Percentiles rank a stretch among this genome's conserved stretches.
Conservation (phyloP, 495 filamentous ascomycete species). For the Darksidea phi region DNA sequence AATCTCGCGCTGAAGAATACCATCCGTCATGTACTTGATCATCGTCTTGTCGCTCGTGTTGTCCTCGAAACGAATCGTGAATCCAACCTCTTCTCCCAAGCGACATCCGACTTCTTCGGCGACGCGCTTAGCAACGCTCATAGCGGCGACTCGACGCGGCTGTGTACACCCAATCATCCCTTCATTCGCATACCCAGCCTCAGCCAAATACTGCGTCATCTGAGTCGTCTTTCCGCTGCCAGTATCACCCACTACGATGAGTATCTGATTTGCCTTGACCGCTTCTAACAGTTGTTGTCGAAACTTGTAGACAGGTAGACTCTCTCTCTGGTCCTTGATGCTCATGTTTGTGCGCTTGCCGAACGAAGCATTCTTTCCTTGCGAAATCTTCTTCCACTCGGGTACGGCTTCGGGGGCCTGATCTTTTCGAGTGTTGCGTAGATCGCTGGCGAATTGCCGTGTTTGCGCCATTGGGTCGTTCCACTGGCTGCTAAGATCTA, state of each 20-base stretch:
- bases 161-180: constrained; percentile 98
- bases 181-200: constrained; percentile 82
- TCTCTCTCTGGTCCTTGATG: constrained; percentile 93
- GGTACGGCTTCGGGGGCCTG: constrained; percentile 68
- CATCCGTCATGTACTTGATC: constrained; percentile 99
- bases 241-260: constrained; percentile 97
- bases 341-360: constrained; percentile 87
- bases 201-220: constrained; percentile 88
- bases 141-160: constrained; percentile 91
- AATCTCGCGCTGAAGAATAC: constrained; percentile 95
- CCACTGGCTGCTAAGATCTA: constrained; percentile 91
- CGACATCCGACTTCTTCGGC: constrained; percentile 92
- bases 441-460: constrained; percentile 81
- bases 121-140: constrained; percentile 96
- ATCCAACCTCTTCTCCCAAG: constrained; percentile 90
- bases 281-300: constrained; percentile 85
- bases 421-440: constrained; percentile 59
- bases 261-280: constrained; percentile 78
- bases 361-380: constrained; percentile 76
- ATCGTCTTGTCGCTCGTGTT: constrained; percentile 82
- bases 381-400: constrained; percentile 87
- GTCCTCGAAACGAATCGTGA: constrained; percentile 97
- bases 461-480: constrained; percentile 93
- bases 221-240: constrained; percentile 97
- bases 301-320: constrained; percentile 87